Conservation (phyloP, 176 grass and related monocot genomes). For the Oryza nivara region DNA sequence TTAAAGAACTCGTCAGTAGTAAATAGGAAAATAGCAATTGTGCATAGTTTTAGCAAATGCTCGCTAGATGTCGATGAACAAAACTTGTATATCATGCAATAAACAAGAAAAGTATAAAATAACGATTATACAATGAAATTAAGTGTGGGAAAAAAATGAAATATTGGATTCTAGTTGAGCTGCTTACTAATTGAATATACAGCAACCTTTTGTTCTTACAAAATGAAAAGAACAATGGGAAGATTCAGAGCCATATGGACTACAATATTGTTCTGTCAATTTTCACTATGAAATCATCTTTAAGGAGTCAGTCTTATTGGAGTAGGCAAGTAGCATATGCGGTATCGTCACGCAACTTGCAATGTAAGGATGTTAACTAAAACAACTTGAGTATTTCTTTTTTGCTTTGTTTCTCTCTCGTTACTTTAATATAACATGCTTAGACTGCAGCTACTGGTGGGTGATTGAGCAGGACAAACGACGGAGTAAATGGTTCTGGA, state of each 20-base stretch:
- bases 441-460: background rate
- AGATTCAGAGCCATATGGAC: slow-evolving; percentile 7
- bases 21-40: background rate
- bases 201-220: background rate
- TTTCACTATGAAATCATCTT: background rate
- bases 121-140: background rate
- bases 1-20: background rate
- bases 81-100: background rate
- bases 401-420: background rate
- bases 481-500: background rate
- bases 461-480: background rate
- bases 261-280: slow-evolving; percentile 2
- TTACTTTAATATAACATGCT: background rate
- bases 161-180: background rate
- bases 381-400: background rate
- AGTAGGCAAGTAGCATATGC: background rate
- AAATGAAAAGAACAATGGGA: background rate
- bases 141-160: background rate
- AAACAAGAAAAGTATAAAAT: background rate
- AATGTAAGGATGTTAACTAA: slow-evolving; percentile 3
- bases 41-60: background rate
- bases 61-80: background rate
- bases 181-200: background rate
- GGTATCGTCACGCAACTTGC: background rate
- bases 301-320: background rate